phyloP scores from a whole-genome alignment of 345 rosid species.

The Dovyalis caffra region DNA sequence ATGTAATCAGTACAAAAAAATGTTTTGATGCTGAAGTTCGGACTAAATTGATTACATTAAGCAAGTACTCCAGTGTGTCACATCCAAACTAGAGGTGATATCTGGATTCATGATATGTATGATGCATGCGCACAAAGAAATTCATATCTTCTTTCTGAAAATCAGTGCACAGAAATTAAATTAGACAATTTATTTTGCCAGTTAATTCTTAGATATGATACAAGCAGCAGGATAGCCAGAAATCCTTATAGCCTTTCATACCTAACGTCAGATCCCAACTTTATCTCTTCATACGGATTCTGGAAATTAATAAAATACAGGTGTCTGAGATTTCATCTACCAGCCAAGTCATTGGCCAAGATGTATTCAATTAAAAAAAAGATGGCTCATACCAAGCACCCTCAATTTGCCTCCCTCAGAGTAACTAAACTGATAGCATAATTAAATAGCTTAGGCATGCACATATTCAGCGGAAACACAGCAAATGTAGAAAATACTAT shows the following conservation, averaged over 20 bases:
- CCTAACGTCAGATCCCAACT: not conserved
- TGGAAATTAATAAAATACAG: not conserved
- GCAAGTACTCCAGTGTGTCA: not conserved
- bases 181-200: not conserved
- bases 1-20: not conserved
- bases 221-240: not conserved
- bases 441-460: not conserved
- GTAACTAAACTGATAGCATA: not conserved
- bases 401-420: not conserved
- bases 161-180: no score
- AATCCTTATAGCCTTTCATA: not conserved
- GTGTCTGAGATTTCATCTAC: not conserved
- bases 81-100: conserved; percentile 1
- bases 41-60: not conserved
- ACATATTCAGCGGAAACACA: not conserved
- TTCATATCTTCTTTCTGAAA: no score
- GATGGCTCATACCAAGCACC: not conserved
- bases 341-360: not conserved
- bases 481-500: not conserved
- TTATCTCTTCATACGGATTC: not conserved
- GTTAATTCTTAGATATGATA: not conserved
- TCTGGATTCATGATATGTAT: not conserved
- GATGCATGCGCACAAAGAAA: no score
- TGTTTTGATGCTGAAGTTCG: not conserved
- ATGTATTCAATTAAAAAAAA: no score